phyloP scores from a whole-genome alignment of 2,329 filamentous ascomycete genomes.

The Apiospora pterosperma region DNA sequence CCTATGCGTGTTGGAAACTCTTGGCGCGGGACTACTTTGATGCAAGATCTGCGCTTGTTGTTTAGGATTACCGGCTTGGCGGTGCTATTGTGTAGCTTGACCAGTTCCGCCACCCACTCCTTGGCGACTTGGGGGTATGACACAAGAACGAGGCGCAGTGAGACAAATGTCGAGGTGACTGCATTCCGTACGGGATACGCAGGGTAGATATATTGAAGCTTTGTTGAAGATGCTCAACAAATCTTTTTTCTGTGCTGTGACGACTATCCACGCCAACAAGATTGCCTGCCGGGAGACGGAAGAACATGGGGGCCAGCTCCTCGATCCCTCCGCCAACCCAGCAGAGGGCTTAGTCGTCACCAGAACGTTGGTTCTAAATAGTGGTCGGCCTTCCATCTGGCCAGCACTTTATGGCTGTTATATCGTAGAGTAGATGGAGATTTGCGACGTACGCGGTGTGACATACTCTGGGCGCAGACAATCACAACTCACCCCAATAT shows the following conservation, averaged over 20 bases:
- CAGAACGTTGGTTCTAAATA: neutral
- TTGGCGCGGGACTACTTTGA: neutral
- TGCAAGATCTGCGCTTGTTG: neutral
- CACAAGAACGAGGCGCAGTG: neutral
- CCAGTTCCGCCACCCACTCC: neutral
- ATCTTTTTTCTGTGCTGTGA: neutral
- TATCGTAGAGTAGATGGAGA: neutral
- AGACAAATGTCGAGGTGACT: neutral
- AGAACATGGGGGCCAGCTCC: neutral
- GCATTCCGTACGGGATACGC: neutral
- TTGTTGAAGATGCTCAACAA: neutral
- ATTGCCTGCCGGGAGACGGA: neutral
- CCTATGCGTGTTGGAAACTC: neutral
- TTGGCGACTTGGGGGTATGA: neutral
- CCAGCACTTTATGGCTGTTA: neutral
- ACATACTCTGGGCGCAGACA: neutral
- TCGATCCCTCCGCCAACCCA: neutral
- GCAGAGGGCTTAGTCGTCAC: neutral
- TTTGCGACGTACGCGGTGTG: neutral
- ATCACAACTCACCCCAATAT: neutral
- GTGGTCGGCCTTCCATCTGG: neutral
- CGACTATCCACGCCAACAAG: neutral
- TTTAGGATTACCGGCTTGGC: slow-evolving; percentile 1
- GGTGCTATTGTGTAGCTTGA: neutral
- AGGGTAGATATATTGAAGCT: neutral